A percentile compares a stretch with the other conserved stretches of the same genome.
Conservation (phyloP, 345 rosid genomes). For the Dovyalis caffra region DNA sequence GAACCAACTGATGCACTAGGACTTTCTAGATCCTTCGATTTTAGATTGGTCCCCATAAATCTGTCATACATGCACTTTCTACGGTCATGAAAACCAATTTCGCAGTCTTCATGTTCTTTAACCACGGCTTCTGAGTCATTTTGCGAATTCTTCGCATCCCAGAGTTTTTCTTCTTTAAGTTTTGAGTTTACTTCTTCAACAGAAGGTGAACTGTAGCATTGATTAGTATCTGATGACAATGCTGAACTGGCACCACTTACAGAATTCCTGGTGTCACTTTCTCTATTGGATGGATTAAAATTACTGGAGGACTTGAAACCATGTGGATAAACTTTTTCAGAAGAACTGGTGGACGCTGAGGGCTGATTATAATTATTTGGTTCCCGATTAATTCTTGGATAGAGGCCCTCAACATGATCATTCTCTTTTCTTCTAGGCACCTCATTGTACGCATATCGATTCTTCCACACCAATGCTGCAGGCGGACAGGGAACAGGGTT, state of each 20-base stretch:
- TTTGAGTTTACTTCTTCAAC: conserved; percentile 37
- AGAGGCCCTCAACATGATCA: conserved; percentile 59
- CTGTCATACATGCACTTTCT: conserved; percentile 56
- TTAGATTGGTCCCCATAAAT: conserved; percentile 48
- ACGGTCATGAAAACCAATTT: conserved; percentile 43
- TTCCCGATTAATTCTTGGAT: conserved; percentile 69
- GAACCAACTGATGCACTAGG: conserved; percentile 62
- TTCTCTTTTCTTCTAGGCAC: conserved; percentile 76
- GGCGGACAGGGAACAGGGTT: conserved; percentile 63
- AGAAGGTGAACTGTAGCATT: conserved; percentile 28
- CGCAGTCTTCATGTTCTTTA: conserved; percentile 41
- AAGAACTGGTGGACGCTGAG: conserved; percentile 48
- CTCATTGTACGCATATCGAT: conserved; percentile 71
- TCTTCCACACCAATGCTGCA: conserved; percentile 81
- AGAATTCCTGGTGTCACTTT: conserved; percentile 39
- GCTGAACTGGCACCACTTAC: conserved; percentile 37
- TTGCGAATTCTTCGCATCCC: conserved; percentile 36
- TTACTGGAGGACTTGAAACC: conserved; percentile 40
- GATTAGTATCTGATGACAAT: conserved; percentile 40
- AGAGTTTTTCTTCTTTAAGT: conserved; percentile 35
- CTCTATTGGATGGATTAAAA: conserved; percentile 38
- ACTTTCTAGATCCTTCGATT: conserved; percentile 63
- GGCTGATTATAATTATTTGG: conserved; percentile 56
- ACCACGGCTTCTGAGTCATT: conserved; percentile 24
- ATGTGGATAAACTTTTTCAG: conserved; percentile 43